Percentiles rank a stretch among this genome's conserved stretches.
Evolutionary conservation across 345 rosid genomes (phyloP).

Genomic region (Heritiera littoralis): DNA sequence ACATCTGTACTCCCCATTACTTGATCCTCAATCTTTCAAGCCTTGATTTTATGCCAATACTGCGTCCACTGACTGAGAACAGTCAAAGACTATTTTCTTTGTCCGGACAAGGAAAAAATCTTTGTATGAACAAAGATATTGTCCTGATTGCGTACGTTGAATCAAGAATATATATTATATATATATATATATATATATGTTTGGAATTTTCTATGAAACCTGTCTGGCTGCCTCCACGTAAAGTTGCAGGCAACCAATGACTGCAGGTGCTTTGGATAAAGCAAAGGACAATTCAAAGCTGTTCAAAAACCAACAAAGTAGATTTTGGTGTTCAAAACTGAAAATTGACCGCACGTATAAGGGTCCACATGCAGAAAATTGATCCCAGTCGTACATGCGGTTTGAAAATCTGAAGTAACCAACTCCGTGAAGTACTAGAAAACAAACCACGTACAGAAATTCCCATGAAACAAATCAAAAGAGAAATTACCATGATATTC

Average conservation of each 20-base stretch:
- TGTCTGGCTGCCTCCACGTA: neutral
- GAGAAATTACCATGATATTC: neutral
- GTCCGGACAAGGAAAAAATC: too few relatives aligned
- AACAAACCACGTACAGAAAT: neutral
- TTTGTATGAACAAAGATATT: neutral
- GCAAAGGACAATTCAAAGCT: neutral
- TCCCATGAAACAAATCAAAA: neutral
- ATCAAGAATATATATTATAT: neutral
- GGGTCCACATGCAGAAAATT: neutral
- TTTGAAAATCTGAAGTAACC: neutral
- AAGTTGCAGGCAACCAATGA: neutral
- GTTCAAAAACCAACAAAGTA: neutral
- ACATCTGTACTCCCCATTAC: neutral
- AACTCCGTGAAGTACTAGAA: neutral
- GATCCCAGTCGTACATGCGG: neutral
- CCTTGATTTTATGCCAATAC: neutral
- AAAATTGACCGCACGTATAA: neutral
- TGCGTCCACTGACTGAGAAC: neutral
- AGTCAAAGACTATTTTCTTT: too few relatives aligned
- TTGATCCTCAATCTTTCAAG: neutral
- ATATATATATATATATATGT: neutral
- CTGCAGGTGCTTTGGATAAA: neutral
- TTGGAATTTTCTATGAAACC: neutral
- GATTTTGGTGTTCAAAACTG: neutral
- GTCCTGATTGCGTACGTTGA: neutral